Base-by-base conservation (phyloP, 345 rosid species). In the Barbarea vulgaris region DNA sequence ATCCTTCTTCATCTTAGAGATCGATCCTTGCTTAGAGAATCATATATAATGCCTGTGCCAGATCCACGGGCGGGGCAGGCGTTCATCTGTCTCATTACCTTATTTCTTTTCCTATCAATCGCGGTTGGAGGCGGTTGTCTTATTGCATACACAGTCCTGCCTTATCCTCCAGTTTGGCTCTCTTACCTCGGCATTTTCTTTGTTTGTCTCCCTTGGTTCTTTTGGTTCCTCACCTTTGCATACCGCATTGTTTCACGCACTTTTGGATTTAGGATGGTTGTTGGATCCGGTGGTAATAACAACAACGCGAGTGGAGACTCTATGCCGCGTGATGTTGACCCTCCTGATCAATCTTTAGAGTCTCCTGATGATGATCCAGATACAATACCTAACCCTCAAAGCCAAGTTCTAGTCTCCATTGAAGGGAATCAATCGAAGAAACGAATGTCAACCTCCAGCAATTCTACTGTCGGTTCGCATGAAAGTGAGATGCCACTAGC, bases 191-290 rank as follows among this genome's bases (percentile, higher is more conserved):
- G 98, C 46, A 81, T 88, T 28, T 5, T 79, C 74, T 85, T 89
- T 3, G 89, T 88, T 44, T 86, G 91, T 81, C 79, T 91, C 13
- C 98, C 97, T 12, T 91, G 98, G 98, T 19, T 84, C 13, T 94
- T 93, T 65, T 89, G 98, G 98, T 2, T 79, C 25, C 14, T 87
- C 28, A 87, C 91, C 0, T 86, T 87, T 58, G 19, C 81, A 3
- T 93, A 91, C 57, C 89, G 93, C 0, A 36, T 91, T 47, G 1
- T 85, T 21, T 93, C 97, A 6, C 83, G 96, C 11, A 47, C 69
- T 9, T 82, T 73, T 14, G 96, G 97, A 0, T 81, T 93, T 55
- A 79, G 97, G 54, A 75, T 89, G 78, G 65, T 44, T 2, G 31
- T 67, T 44, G 79, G 78, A 15, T 80, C 81, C 2, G 81, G 84